Percentiles rank a stretch among this genome's conserved stretches.
Evolutionary conservation across 441 rosid species (phyloP).

Genomic region (Cnidoscolus chayamansa): DNA sequence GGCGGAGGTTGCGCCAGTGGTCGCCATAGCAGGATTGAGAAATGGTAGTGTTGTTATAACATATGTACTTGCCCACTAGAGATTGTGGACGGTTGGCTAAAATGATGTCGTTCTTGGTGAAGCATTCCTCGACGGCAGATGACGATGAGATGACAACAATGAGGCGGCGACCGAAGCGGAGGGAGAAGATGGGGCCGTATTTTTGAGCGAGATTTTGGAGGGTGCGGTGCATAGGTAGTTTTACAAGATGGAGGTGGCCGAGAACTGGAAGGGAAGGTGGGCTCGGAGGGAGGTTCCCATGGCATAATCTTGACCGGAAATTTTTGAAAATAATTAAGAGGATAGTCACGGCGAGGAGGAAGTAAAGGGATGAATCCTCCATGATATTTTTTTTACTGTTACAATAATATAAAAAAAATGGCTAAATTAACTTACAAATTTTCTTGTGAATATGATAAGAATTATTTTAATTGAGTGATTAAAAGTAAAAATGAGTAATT

Average conservation of each 20-base stretch:
- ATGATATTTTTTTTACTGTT: slow-evolving; percentile 1
- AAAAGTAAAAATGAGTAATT: no score
- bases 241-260: slow-evolving; percentile 25
- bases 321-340: slow-evolving; percentile 9
- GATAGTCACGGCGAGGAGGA: slow-evolving; percentile 7
- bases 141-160: slow-evolving; percentile 18
- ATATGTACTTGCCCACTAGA: slow-evolving; percentile 1
- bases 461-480: no score
- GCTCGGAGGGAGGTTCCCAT: slow-evolving; percentile 21
- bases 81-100: slow-evolving; percentile 22
- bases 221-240: slow-evolving; percentile 19
- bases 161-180: slow-evolving; percentile 10
- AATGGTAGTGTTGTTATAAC: slow-evolving; percentile 11
- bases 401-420: no score
- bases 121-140: slow-evolving; percentile 17
- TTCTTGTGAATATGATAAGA: no score
- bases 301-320: not conserved
- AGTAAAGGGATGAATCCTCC: slow-evolving; percentile 21
- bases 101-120: slow-evolving; percentile 20
- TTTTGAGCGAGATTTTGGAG: slow-evolving; percentile 8
- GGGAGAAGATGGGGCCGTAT: slow-evolving; percentile 17
- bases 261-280: slow-evolving; percentile 17
- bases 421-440: no score
- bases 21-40: slow-evolving; percentile 9
- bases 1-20: slow-evolving; percentile 72